Base-by-base conservation (phyloP, 2,329 filamentous ascomycete genomes). In the Fusarium verticillioides region DNA sequence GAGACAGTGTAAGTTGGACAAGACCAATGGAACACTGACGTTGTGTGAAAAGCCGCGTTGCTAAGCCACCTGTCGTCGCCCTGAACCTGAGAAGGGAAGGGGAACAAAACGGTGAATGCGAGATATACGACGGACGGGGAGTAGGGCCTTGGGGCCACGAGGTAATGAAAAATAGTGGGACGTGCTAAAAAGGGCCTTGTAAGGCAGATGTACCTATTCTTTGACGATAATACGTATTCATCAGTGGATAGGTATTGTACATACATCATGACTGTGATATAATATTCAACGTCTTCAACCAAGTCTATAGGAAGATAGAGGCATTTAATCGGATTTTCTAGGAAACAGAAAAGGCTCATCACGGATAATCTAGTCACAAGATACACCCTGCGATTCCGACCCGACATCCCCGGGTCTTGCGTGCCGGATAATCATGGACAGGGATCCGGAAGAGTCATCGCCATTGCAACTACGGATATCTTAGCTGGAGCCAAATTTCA, bases 101-200 rank as follows among this genome's bases (percentile, higher is more conserved):
- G 63, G 52, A 57, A 64, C 36, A 70, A 54, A 54, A 67, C 54
- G 65, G 68, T 50, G 73, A 78, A 77, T 46, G 68, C 76, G 76
- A 78, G 76, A 63, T 70, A 78, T 78, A 78, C 76, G 76, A 75
- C 44, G 60, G 61, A 28, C 34, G 49, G 65, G 46, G 46, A 66
- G 44, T 54, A 46, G 44, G 56, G 34, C 30, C 28, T 39, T 36
- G 60, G n/a, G 49, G 37, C 68, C 62, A 74, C 46, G 53, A 71
- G 46, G 63, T 64, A 68, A 54, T 60, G 36, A 40, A 58, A 58
- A 66, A 42, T 15, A 52, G 54, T 63, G 69, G 70, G 40, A 46
- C 60, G 42, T 63, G 61, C 62, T 73, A 66, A 62, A 50, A 61
- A 23, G 37, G 61, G 57, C 52, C 53, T 57, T 62, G 49, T 57